These are phyloP conservation scores for Spergularia bocconei DNA, from an alignment of 148 eudicot genomes.

Conservation along the genomic window DNA sequence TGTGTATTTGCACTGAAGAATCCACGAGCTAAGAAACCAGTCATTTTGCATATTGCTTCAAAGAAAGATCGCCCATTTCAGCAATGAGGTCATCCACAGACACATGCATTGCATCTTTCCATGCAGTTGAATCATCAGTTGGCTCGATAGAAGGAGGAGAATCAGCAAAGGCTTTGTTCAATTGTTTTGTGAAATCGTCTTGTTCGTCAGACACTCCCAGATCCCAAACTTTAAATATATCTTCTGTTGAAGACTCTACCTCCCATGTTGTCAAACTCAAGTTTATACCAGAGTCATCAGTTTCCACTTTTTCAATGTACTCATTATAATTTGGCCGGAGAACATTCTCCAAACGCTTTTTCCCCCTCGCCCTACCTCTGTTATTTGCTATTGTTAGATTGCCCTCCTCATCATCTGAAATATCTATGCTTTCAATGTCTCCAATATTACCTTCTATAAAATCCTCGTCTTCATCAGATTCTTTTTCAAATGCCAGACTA, in stretches of 20 bases:
- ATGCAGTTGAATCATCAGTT: conserved; percentile 27
- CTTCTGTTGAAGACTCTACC: conserved; percentile 33
- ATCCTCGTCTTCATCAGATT: conserved; percentile 28
- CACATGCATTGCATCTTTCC: conserved; percentile 30
- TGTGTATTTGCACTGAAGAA: background rate
- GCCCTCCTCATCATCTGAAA: conserved; percentile 23
- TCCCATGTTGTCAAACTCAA: conserved; percentile 23
- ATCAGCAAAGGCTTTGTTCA: conserved; percentile 42
- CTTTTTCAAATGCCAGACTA: conserved; percentile 5
- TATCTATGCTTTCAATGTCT: conserved; percentile 26
- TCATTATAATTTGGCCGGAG: conserved; percentile 45
- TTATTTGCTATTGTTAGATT: conserved; percentile 7
- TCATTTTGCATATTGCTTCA: conserved; percentile 30
- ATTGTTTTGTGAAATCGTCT: conserved; percentile 52
- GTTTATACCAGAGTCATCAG: conserved; percentile 29
- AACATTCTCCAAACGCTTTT: conserved; percentile 13
- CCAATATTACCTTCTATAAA: conserved; percentile 20
- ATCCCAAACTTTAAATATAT: conserved; percentile 78
- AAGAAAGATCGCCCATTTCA: conserved; percentile 60
- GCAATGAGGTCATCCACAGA: conserved; percentile 56
- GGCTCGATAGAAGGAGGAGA: conserved; percentile 23
- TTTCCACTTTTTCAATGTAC: conserved; percentile 18
- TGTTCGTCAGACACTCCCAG: conserved; percentile 46
- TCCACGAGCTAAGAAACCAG: conserved; percentile 4
- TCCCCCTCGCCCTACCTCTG: conserved; percentile 16